These are phyloP conservation scores for Cyphellophora europaea DNA, from an alignment of 2,329 filamentous ascomycete species.

Conservation along the genomic window DNA sequence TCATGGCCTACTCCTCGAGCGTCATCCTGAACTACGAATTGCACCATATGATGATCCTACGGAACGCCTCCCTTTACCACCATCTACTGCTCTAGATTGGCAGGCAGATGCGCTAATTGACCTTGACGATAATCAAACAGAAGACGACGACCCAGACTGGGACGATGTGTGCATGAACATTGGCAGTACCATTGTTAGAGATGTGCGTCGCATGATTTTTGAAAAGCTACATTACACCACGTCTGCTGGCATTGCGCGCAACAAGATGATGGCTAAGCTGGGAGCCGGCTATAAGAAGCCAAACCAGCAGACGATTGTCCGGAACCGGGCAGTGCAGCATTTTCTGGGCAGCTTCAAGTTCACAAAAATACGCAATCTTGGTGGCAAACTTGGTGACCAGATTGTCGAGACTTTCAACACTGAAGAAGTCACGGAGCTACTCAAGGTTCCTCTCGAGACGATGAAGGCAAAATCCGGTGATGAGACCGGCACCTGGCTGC, in stretches of 20 bases:
- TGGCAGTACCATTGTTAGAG: slow-evolving; percentile 78
- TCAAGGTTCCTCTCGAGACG: slow-evolving; percentile 63
- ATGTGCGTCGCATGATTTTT: slow-evolving; percentile 60
- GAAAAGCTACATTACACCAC: slow-evolving; percentile 76
- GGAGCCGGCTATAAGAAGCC: slow-evolving; percentile 89
- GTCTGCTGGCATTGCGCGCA: slow-evolving; percentile 77
- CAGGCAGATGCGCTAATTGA: slow-evolving; percentile 72
- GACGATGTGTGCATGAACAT: slow-evolving; percentile 83
- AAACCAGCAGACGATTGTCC: slow-evolving; percentile 86
- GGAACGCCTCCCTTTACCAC: slow-evolving; percentile 63
- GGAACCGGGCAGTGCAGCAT: slow-evolving; percentile 67
- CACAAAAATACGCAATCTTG: slow-evolving; percentile 89
- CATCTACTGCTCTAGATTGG: slow-evolving; percentile 71
- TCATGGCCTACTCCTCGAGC: slow-evolving; percentile 61
- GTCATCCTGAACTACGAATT: slow-evolving; percentile 63
- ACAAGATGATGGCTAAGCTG: slow-evolving; percentile 93
- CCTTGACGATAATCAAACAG: slow-evolving; percentile 60
- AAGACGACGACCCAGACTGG: slow-evolving; percentile 84
- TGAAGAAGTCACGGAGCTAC: slow-evolving; percentile 66
- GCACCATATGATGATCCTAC: slow-evolving; percentile 65
- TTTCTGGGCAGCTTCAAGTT: slow-evolving; percentile 85
- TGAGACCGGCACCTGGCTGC: slow-evolving; percentile 77
- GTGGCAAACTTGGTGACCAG: slow-evolving; percentile 86
- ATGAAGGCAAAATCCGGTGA: slow-evolving; percentile 71
- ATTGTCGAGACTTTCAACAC: slow-evolving; percentile 73